Evolutionary conservation across 495 filamentous ascomycete genomes (phyloP), one percentile per base, ranked within the genome.

Genomic region (Friedmanniomyces simplex): DNA sequence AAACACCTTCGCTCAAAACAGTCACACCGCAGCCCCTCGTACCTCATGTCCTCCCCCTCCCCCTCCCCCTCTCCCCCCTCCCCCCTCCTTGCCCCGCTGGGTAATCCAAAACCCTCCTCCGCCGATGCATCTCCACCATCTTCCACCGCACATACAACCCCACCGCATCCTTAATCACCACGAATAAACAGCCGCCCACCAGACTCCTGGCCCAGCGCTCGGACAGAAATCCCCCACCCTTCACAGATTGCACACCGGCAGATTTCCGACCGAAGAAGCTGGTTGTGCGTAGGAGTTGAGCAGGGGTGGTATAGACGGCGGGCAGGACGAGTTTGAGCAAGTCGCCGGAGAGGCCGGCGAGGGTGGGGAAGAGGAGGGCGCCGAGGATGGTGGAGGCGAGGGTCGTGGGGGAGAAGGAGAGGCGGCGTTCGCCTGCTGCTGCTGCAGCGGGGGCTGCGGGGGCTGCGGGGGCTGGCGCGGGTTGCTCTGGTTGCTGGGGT

Each of bases 121-220:
- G 75, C 50, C 77, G 72, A 71, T 85, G 82, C 52, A 81, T 81
- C 69, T 84, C 79, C 34, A 85, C 88, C 61, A 82, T 71, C 65
- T 80, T 80, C 74, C 86, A 91, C 62, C 85, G 81, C 49, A 81
- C 81, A 67, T 89, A 93, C 7, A 93, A 74, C 60, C 82, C 72
- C 52, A 90, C 71, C 4, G 80, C 84, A 68, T 95, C 88, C 63
- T 85, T 87, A 7, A 90, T 66, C 21, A 90, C 79, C 46, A 91
- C 82, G 61, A 87, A 90, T 45, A 88, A 73, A 67, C 87, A 91
- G 0, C 88, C 88, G 13, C 88, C 88, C 6, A 87, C 76, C 1
- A 93, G 74, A 61, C 85, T 93, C 50, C 88, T 77, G 8, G 87
- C 88, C 84, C 88, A 93, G 13, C 39, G 13, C 24, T 78, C 76